Evolutionary conservation across 176 grass and related monocot genomes (phyloP).

Genomic region (Avena atlantica): DNA sequence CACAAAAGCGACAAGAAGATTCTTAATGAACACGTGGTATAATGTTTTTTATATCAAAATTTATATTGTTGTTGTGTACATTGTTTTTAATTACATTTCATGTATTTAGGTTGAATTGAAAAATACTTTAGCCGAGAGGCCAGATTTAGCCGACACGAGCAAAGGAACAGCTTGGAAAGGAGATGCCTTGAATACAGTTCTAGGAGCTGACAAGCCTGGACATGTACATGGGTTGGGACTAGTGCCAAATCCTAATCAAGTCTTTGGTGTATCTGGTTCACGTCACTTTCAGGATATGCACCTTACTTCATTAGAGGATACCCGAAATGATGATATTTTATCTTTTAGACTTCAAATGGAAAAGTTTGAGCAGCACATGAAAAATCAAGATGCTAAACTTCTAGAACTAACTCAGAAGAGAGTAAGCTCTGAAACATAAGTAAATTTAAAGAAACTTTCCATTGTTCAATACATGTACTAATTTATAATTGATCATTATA

Average conservation of each 20-base stretch:
- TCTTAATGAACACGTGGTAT: constrained; percentile 15
- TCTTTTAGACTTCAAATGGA: no score
- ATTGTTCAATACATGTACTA: no score
- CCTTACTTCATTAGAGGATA: no score
- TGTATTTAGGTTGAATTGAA: constrained; percentile 10
- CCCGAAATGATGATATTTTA: no score
- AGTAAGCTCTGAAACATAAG: no score
- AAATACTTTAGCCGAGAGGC: not conserved
- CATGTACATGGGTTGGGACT: not conserved
- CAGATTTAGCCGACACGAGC: not conserved
- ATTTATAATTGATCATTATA: no score
- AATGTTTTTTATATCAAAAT: not conserved
- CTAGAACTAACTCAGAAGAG: no score
- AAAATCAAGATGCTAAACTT: no score
- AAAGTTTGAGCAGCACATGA: no score
- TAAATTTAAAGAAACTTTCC: no score
- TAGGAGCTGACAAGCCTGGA: constrained; percentile 25
- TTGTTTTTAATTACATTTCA: not conserved
- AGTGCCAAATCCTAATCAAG: constrained; percentile 19
- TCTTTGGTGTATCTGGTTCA: not conserved
- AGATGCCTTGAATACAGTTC: constrained; percentile 23
- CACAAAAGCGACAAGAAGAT: not conserved
- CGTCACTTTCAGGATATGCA: no score
- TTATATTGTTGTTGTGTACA: not conserved
- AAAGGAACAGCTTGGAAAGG: not conserved